Conservation (phyloP, 805 yeast species). For the Millerozyma miso region DNA sequence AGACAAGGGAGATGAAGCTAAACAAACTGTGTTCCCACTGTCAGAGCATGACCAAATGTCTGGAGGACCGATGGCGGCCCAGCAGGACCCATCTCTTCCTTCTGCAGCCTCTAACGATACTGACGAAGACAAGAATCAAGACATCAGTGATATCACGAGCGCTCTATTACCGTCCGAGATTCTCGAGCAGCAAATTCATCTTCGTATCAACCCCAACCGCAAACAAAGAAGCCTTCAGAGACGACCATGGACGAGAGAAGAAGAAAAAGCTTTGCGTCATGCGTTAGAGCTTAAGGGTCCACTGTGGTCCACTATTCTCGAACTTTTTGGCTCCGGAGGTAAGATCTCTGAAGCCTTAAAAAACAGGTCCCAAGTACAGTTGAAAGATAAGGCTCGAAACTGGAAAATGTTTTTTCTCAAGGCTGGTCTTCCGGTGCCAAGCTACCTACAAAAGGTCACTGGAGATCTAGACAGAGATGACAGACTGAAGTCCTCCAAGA, state of each 20-base stretch:
- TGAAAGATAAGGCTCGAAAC: constrained; percentile 94
- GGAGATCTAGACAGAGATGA: constrained; percentile 70
- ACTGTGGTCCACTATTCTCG: constrained; percentile 88
- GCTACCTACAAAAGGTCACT: constrained; percentile 75
- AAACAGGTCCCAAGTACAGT: constrained; percentile 84
- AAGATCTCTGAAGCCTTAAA: constrained; percentile 75
- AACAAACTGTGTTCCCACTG: constrained; percentile 5
- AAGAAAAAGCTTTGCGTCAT: constrained; percentile 76
- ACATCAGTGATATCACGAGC: constrained; percentile 25
- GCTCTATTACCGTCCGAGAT: constrained; percentile 41
- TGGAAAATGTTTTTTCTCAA: constrained; percentile 87
- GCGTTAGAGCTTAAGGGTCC: constrained; percentile 87
- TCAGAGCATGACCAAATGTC: constrained; percentile 19
- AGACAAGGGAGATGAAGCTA: constrained; percentile 5
- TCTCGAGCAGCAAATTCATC: constrained; percentile 39
- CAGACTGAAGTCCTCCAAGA: constrained; percentile 31
- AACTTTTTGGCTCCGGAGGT: constrained; percentile 93
- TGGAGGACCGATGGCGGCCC: not conserved
- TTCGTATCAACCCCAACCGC: constrained; percentile 30
- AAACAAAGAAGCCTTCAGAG: constrained; percentile 34
- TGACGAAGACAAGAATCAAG: constrained; percentile 9
- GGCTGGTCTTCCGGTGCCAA: constrained; percentile 72
- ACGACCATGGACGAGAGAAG: constrained; percentile 83
- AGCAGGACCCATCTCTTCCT: constrained; percentile 3
- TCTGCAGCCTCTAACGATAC: constrained; percentile 2